These are phyloP conservation scores for Globisporangium solare DNA, from an alignment of 352 stramenopile species.

Conservation along the genomic window DNA sequence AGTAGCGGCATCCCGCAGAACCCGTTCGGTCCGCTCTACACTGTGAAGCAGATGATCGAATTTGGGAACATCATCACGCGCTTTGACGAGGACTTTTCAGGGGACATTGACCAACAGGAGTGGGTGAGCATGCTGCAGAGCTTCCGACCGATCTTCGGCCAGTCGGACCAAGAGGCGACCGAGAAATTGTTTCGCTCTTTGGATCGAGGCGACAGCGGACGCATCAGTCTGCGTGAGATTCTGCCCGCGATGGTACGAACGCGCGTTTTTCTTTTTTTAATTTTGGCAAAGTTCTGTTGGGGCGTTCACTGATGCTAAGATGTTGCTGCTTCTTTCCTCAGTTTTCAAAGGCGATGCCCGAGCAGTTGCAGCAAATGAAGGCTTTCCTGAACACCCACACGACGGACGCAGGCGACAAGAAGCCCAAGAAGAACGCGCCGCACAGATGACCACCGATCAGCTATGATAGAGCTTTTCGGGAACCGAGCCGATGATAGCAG, in stretches of 20 bases:
- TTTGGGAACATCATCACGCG: slow-evolving; percentile 40
- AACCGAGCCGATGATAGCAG: no score
- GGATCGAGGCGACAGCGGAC: slow-evolving; percentile 44
- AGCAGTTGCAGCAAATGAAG: slow-evolving; percentile 48
- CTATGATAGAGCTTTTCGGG: no score
- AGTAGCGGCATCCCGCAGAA: slow-evolving; percentile 17
- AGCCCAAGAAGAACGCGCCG: neutral
- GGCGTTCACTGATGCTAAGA: slow-evolving; percentile 3
- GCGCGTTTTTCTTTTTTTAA: neutral
- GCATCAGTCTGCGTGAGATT: slow-evolving; percentile 46
- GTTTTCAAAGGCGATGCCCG: slow-evolving; percentile 43
- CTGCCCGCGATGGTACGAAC: slow-evolving; percentile 41
- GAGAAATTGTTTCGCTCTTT: slow-evolving; percentile 47
- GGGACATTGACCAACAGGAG: slow-evolving; percentile 49
- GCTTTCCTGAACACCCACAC: slow-evolving; percentile 21
- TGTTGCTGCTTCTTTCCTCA: slow-evolving; percentile 14
- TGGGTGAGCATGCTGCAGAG: slow-evolving; percentile 46
- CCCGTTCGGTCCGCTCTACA: slow-evolving; percentile 56
- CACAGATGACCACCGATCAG: neutral
- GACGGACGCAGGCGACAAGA: slow-evolving; percentile 4
- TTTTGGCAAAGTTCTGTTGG: neutral
- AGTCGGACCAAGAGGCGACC: slow-evolving; percentile 21
- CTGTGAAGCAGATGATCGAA: slow-evolving; percentile 50
- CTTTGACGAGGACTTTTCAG: slow-evolving; percentile 52
- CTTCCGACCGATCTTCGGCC: slow-evolving; percentile 17